Conservation (phyloP, 2,329 filamentous ascomycete species). For the Sclerotinia sclerotiorum region DNA sequence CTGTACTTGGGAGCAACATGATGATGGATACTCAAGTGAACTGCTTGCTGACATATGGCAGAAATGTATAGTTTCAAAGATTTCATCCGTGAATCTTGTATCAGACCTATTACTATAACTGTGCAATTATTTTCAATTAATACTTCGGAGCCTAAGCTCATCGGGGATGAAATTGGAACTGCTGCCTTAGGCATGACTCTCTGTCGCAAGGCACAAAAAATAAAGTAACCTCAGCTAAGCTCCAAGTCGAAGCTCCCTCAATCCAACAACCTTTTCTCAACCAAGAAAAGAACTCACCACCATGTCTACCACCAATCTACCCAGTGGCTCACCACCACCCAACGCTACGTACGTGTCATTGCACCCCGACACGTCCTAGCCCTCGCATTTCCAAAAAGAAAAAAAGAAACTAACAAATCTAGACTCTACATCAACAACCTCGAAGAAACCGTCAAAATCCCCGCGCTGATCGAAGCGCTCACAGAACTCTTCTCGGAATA, state of each 20-base stretch:
- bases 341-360: constrained; percentile 74
- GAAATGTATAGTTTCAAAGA: too few relatives aligned
- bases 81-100: too few relatives aligned
- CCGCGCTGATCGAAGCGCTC: constrained; percentile 71
- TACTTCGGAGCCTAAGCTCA: neutral
- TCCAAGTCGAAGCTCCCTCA: neutral
- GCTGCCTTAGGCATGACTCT: neutral
- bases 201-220: constrained; percentile 7
- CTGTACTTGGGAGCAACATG: neutral
- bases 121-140: neutral
- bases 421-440: constrained; percentile 78
- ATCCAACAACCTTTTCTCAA: constrained; percentile 1
- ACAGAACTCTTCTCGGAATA: constrained; percentile 82
- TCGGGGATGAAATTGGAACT: neutral
- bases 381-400: constrained; percentile 21
- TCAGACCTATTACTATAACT: too few relatives aligned
- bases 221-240: neutral
- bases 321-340: constrained; percentile 39
- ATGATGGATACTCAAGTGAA: neutral
- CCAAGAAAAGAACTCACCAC: neutral
- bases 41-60: neutral
- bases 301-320: constrained; percentile 8
- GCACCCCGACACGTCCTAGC: constrained; percentile 61
- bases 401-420: constrained; percentile 23
- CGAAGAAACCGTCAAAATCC: constrained; percentile 86